These are phyloP conservation scores for Daphne laureola DNA, from an alignment of 441 rosid genomes.

Conservation along the genomic window DNA sequence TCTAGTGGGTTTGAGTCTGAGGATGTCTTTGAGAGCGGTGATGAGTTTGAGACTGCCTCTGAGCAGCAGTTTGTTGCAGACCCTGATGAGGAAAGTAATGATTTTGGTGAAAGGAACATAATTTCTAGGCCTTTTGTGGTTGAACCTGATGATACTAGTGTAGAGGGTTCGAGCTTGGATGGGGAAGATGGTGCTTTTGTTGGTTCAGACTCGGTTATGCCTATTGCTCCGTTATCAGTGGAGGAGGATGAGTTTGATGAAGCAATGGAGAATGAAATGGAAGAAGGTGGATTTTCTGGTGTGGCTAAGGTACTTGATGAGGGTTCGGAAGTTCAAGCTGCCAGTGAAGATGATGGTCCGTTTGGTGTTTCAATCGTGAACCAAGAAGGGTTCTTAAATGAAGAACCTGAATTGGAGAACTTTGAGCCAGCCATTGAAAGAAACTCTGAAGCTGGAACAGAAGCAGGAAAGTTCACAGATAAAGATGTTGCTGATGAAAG, in stretches of 20 bases:
- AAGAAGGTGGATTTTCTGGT: conserved; percentile 20
- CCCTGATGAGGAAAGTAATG: conserved; percentile 27
- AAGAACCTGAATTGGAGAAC: conserved; percentile 13
- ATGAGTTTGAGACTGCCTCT: conserved; percentile 43
- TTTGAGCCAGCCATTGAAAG: conserved; percentile 3
- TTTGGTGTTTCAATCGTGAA: conserved; percentile 14
- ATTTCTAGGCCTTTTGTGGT: conserved; percentile 21
- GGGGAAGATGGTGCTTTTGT: conserved; percentile 30
- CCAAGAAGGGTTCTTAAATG: conserved; percentile 11
- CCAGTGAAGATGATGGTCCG: background rate
- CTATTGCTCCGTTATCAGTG: conserved; percentile 51
- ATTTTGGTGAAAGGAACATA: conserved; percentile 16
- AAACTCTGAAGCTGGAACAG: conserved; percentile 12
- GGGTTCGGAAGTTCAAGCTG: conserved; percentile 16
- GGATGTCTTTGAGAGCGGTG: conserved; percentile 35
- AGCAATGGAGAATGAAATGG: conserved; percentile 17
- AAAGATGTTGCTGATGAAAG: conserved; percentile 5
- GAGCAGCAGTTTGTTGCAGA: conserved; percentile 23
- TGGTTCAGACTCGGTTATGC: conserved; percentile 25
- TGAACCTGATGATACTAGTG: conserved; percentile 22
- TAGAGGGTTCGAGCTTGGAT: conserved; percentile 21
- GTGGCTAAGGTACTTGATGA: conserved; percentile 22
- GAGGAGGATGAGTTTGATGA: conserved; percentile 47
- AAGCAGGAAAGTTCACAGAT: conserved; percentile 5
- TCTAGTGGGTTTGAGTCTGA: conserved; percentile 29